These are phyloP conservation scores for Heterobasidion annosum DNA, from an alignment of 1,284 basidiomycete species.

Conservation along the genomic window DNA sequence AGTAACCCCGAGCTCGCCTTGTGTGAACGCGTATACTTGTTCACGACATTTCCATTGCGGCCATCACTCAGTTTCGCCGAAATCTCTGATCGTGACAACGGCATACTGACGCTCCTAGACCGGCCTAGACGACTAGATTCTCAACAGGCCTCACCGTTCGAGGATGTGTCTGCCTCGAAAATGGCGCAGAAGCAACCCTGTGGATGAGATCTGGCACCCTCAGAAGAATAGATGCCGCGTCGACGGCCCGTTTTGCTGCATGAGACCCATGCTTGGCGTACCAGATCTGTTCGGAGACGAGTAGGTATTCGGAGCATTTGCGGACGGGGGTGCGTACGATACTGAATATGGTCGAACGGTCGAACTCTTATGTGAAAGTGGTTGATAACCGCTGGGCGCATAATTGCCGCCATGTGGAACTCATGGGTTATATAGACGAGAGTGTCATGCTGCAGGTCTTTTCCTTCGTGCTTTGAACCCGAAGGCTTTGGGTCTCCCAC, in stretches of 20 bases:
- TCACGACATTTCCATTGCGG: background rate
- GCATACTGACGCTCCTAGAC: background rate
- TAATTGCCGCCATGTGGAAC: too few relatives aligned
- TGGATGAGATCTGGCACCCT: conserved; percentile 5
- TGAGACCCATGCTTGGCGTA: conserved; percentile 4
- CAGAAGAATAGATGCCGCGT: background rate
- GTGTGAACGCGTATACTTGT: background rate
- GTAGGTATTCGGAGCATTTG: conserved; percentile 5
- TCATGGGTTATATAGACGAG: too few relatives aligned
- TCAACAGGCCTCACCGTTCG: background rate
- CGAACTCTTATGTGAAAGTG: background rate
- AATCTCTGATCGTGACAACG: background rate
- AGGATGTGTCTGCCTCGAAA: background rate
- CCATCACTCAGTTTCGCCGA: conserved; percentile 6
- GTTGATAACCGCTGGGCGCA: too few relatives aligned
- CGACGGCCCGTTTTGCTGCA: background rate
- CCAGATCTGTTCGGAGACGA: background rate
- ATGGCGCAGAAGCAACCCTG: background rate
- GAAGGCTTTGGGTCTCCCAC: background rate
- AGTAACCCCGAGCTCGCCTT: background rate
- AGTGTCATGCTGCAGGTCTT: too few relatives aligned
- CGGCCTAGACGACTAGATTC: background rate
- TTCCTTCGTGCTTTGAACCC: too few relatives aligned
- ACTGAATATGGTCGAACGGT: background rate
- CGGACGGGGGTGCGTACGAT: conserved; percentile 2